Base-by-base conservation (phyloP, 2,329 filamentous ascomycete species). In the Exophiala calicioides region DNA sequence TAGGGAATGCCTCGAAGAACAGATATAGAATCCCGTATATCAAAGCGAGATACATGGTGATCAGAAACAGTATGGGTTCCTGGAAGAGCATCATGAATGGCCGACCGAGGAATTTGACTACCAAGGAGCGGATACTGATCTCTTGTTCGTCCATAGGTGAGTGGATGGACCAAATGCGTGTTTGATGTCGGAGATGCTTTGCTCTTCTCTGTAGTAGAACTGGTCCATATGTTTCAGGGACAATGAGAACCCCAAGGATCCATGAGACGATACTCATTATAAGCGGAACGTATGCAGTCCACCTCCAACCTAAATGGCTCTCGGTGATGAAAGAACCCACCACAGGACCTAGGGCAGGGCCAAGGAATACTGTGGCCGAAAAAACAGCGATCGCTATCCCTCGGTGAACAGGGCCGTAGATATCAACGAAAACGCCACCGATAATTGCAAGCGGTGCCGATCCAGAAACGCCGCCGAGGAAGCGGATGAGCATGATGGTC, bases 371-470 rank as follows among this genome's bases (percentile, higher is more conserved):
- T 23, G 68, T 63, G n/a, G 71, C 59, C 0, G 68, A 63, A 61
- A 86, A 87, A 0, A 77, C 78, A 0, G 84, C 81, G 65, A 87
- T 81, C 2, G 84, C 84, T 8, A 79, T 77, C 6, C 82, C 84
- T 44, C 84, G 73, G 53, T 80, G 65, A 2, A 78, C 74, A 0
- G 83, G 74, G 0, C 73, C 66, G 67, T 73, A 87, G 18, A 88
- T 68, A 65, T 88, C 85, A 20, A 78, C 80, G 3, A 87, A 59
- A 0, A 86, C 82, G 20, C 84, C 84, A 3, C 82, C 82, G 0
- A 82, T 85, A 55, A 84, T 85, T 0, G 81, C 86, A 0, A 88
- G 76, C 0, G 84, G 82, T 0, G 83, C 82, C 5, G 52, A 44
- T 13, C 52, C 55, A 23, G 55, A 57, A 63, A 47, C 53, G 18